phyloP scores from a whole-genome alignment of 2,329 filamentous ascomycete species.

The Aspergillus sp. region DNA sequence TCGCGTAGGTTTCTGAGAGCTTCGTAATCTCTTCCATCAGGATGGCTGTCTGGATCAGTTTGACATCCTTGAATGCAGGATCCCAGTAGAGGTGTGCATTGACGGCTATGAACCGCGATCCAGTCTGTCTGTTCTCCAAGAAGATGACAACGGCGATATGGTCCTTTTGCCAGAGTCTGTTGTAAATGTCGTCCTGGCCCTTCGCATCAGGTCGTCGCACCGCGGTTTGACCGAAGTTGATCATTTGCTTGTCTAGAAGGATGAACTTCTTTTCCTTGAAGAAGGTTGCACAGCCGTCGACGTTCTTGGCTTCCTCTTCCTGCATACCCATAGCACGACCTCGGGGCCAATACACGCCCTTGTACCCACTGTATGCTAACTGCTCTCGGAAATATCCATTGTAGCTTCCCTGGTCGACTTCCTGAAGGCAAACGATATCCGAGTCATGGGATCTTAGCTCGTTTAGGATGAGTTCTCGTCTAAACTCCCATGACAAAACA shows the following conservation, averaged over 20 bases:
- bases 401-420: conserved; percentile 86
- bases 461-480: conserved; percentile 70
- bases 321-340: conserved; percentile 84
- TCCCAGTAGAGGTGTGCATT: conserved; percentile 97
- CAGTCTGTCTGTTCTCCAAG: conserved; percentile 83
- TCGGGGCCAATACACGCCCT: conserved; percentile 87
- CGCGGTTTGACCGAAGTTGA: conserved; percentile 84
- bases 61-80: conserved; percentile 81
- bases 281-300: conserved; percentile 95
- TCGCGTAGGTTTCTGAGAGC: conserved; percentile 74
- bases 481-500: conserved; percentile 79
- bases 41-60: conserved; percentile 91
- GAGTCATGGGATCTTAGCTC: conserved; percentile 72
- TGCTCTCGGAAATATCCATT: conserved; percentile 85
- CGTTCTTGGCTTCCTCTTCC: conserved; percentile 76
- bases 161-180: conserved; percentile 96
- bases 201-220: conserved; percentile 97
- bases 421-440: conserved; percentile 87
- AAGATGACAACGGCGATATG: conserved; percentile 90
- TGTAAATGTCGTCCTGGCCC: conserved; percentile 94
- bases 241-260: conserved; percentile 83
- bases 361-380: conserved; percentile 80
- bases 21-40: conserved; percentile 87
- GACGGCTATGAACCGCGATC: conserved; percentile 83
- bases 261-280: conserved; percentile 95